phyloP scores from a whole-genome alignment of 108 stramenopile genomes.

The Craspedostauros australis region DNA sequence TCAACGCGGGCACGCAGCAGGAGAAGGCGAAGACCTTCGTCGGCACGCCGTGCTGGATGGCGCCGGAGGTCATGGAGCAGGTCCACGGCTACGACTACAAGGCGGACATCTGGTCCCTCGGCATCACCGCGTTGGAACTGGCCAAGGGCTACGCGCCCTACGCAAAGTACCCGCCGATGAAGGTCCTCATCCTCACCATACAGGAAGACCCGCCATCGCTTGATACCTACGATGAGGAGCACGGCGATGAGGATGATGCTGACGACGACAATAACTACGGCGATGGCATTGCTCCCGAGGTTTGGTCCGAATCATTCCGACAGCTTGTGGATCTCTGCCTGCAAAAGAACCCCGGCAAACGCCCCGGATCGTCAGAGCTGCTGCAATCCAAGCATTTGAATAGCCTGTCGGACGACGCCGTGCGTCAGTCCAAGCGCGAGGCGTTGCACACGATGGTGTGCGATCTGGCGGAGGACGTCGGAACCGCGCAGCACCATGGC shows the following conservation, averaged over 20 bases:
- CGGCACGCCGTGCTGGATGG: conserved; percentile 91
- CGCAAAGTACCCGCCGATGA: conserved; percentile 94
- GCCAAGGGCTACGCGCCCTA: conserved; percentile 98
- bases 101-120: conserved; percentile 97
- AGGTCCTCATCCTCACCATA: conserved; percentile 92
- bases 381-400: conserved; percentile 39
- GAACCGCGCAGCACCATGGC: conserved; percentile 14
- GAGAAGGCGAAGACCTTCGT: conserved; percentile 89
- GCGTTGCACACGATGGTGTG: conserved; percentile 49
- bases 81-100: conserved; percentile 93
- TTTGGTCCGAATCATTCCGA: conserved; percentile 62
- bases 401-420: conserved; percentile 24
- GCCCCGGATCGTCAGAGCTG: conserved; percentile 62
- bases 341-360: conserved; percentile 78
- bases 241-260: conserved; percentile 64
- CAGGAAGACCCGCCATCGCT: conserved; percentile 91
- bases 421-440: conserved; percentile 25
- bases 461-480: conserved; percentile 58
- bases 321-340: conserved; percentile 58
- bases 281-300: too few species aligned
- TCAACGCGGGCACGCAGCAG: conserved; percentile 56
- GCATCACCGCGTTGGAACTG: conserved; percentile 97
- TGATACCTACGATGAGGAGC: conserved; percentile 82
- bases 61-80: conserved; percentile 97
- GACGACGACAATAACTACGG: conserved; percentile 10